Conservation (phyloP, 306 rosid species). For the Prunus fruticosa region DNA sequence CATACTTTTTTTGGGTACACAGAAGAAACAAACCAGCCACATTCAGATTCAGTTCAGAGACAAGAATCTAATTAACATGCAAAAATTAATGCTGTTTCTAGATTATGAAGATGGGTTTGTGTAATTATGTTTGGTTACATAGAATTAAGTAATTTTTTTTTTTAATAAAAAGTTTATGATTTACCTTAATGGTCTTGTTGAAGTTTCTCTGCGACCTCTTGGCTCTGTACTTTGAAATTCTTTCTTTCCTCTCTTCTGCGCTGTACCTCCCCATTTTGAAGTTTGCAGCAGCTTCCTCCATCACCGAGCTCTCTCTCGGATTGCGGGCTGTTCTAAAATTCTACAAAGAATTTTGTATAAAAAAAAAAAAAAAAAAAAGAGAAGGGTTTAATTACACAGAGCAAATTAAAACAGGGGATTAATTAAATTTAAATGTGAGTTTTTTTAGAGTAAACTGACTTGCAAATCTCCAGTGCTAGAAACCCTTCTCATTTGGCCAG, state of each 20-base stretch:
- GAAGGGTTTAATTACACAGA: not conserved
- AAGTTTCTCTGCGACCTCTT: conserved; percentile 89
- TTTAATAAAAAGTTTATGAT: no score
- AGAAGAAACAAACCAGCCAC: conserved; percentile 16
- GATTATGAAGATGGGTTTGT: not conserved
- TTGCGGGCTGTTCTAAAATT: conserved; percentile 33
- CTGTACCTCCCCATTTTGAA: conserved; percentile 74
- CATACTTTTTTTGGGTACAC: conserved; percentile 52
- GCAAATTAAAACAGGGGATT: not conserved
- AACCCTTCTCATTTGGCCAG: conserved; percentile 53
- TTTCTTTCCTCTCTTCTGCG: conserved; percentile 83
- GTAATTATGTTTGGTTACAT: not conserved
- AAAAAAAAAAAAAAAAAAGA: not conserved
- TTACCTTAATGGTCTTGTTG: conserved; percentile 92
- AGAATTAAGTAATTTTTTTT: not conserved
- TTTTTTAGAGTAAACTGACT: conserved; percentile 33
- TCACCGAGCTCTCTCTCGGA: conserved; percentile 39
- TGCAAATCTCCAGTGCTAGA: conserved; percentile 83
- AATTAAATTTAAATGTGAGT: not conserved
- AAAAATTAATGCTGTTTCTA: not conserved
- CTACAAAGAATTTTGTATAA: conserved; percentile 20
- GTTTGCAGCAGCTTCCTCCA: conserved; percentile 50
- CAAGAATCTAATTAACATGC: not conserved
- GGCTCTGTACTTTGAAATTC: conserved; percentile 87
- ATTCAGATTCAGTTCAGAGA: not conserved